These are phyloP conservation scores for Nemania abortiva DNA, from an alignment of 2,329 filamentous ascomycete species.

Conservation along the genomic window DNA sequence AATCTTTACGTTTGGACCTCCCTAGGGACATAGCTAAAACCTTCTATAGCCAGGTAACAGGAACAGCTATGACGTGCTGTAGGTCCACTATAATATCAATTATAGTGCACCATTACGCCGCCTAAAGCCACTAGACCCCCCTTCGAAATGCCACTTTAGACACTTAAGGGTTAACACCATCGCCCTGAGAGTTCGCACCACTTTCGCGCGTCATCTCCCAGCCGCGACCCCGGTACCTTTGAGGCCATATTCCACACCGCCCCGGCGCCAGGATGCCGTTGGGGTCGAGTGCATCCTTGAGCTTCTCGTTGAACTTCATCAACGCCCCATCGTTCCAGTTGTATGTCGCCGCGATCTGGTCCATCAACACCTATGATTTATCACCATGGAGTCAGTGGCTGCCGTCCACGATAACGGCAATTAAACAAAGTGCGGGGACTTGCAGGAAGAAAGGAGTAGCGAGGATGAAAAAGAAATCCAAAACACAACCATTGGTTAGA, in stretches of 20 bases:
- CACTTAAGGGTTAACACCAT: slow-evolving; percentile 44
- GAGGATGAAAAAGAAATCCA: background rate
- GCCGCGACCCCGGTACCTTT: slow-evolving; percentile 50
- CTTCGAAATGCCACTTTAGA: background rate
- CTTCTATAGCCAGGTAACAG: background rate
- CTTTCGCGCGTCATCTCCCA: slow-evolving; percentile 54
- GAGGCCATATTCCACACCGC: slow-evolving; percentile 51
- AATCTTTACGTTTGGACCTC: slow-evolving; percentile 33
- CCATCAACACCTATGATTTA: slow-evolving; percentile 53
- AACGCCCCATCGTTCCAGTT: slow-evolving; percentile 57
- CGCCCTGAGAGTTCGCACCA: slow-evolving; percentile 50
- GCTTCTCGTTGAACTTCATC: slow-evolving; percentile 56
- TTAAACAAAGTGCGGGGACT: background rate
- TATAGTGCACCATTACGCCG: background rate
- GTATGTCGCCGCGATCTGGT: slow-evolving; percentile 59
- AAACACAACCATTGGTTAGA: background rate
- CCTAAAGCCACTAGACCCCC: background rate
- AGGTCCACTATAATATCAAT: background rate
- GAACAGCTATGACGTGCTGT: background rate
- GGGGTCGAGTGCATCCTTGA: slow-evolving; percentile 59
- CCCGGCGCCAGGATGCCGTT: slow-evolving; percentile 52
- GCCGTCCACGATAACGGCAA: background rate
- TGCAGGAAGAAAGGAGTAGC: slow-evolving; percentile 1
- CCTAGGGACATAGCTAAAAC: background rate
- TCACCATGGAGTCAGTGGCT: background rate